Conservation (phyloP, 2,329 filamentous ascomycete species). For the Cercospora sojina region DNA sequence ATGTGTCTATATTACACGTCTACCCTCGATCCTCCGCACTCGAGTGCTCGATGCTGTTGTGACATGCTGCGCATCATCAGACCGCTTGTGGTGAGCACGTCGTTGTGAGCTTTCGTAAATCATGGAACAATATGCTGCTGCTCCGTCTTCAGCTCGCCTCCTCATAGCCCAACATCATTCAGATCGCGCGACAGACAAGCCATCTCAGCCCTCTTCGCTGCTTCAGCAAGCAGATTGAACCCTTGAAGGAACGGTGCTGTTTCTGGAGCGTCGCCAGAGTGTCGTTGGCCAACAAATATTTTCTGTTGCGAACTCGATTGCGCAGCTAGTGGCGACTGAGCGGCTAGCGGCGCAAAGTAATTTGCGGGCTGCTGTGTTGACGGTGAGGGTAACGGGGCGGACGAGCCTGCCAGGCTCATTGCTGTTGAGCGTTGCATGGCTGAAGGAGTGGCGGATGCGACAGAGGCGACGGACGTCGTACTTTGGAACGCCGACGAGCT, state of each 20-base stretch:
- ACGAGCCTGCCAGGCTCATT: slow-evolving; percentile 30
- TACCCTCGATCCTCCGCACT: background rate
- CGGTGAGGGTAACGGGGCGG: slow-evolving; percentile 39
- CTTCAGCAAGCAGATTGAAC: slow-evolving; percentile 84
- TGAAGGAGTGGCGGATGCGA: slow-evolving; percentile 33
- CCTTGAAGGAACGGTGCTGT: slow-evolving; percentile 70
- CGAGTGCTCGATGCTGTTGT: background rate
- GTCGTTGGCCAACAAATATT: slow-evolving; percentile 34
- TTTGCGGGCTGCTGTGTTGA: slow-evolving; percentile 33
- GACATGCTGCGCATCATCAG: background rate
- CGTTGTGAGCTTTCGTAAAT: background rate
- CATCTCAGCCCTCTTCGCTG: slow-evolving; percentile 89
- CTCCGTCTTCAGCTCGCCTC: background rate
- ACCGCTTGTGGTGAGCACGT: background rate
- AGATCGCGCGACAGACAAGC: slow-evolving; percentile 84
- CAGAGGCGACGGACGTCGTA: slow-evolving; percentile 45
- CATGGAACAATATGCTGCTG: background rate
- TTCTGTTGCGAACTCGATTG: slow-evolving; percentile 37
- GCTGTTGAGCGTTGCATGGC: slow-evolving; percentile 35
- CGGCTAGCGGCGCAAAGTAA: slow-evolving; percentile 37
- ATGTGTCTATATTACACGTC: background rate
- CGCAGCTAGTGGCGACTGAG: slow-evolving; percentile 31
- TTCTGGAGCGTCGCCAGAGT: slow-evolving; percentile 39
- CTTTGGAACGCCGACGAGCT: slow-evolving; percentile 42
- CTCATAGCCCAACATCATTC: slow-evolving; percentile 60